Conservation (phyloP, 768 basidiomycete species). For the Hygrophoropsis aurantiaca region DNA sequence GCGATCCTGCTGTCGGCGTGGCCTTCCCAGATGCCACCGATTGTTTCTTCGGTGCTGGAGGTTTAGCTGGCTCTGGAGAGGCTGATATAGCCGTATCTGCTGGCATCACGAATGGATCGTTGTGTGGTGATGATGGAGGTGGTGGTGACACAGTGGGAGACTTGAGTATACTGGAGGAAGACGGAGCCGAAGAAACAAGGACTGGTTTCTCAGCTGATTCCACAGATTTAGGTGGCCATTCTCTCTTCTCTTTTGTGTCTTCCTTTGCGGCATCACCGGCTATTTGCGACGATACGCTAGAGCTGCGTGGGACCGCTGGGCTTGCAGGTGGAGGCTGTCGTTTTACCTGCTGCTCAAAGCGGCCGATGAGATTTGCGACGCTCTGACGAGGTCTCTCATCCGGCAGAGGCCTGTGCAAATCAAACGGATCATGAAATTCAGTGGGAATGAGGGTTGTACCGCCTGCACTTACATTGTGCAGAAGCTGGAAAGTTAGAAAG, state of each 20-base stretch:
- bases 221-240: conserved; percentile 68
- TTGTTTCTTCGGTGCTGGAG: conserved; percentile 22
- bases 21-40: conserved; percentile 15
- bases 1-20: conserved; percentile 19
- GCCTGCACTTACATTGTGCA: conserved; percentile 26
- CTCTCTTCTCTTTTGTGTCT: conserved; percentile 68
- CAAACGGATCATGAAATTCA: conserved; percentile 10
- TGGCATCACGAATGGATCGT: conserved; percentile 12
- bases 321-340: conserved; percentile 45
- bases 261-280: conserved; percentile 65
- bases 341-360: conserved; percentile 82
- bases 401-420: conserved; percentile 68
- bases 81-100: conserved; percentile 17
- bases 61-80: conserved; percentile 18
- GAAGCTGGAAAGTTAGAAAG: conserved; percentile 18
- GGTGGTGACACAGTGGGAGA: conserved; percentile 26
- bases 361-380: conserved; percentile 88
- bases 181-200: conserved; percentile 36
- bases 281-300: conserved; percentile 65
- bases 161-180: conserved; percentile 17
- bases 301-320: conserved; percentile 51
- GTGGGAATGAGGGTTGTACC: conserved; percentile 9
- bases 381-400: conserved; percentile 86
- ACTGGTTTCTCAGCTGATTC: conserved; percentile 35
- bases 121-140: conserved; percentile 22